Evolutionary conservation across 139 green algal genomes (phyloP).

Genomic region (Closterium sp.): DNA sequence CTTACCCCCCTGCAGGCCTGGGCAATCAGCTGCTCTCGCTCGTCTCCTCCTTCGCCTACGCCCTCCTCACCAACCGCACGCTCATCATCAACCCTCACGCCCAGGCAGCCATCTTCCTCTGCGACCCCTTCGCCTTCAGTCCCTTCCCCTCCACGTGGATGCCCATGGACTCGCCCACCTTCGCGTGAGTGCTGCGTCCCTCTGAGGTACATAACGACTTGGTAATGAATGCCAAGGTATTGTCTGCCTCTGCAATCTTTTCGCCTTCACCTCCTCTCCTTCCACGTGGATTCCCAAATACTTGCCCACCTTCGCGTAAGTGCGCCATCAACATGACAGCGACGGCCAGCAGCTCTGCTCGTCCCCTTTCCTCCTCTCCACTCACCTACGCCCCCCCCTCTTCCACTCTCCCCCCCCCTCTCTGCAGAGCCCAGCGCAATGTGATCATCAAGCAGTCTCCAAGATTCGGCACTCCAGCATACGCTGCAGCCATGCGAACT

Average conservation of each 20-base stretch:
- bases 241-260: too few species aligned
- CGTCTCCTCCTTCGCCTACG: slow-evolving; percentile 27
- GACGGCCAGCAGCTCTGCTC: too few species aligned
- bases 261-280: too few species aligned
- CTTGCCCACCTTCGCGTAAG: not conserved
- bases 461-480: not conserved
- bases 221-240: too few species aligned
- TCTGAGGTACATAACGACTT: too few species aligned
- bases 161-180: not conserved
- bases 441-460: not conserved
- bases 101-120: not conserved
- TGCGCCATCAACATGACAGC: too few species aligned
- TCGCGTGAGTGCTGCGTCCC: not conserved
- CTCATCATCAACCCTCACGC: slow-evolving; percentile 8
- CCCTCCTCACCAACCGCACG: slow-evolving; percentile 23
- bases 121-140: not conserved
- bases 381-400: too few species aligned
- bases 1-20: not conserved
- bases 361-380: not conserved
- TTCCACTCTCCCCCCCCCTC: too few species aligned
- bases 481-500: not conserved
- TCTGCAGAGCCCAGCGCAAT: not conserved
- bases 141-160: not conserved
- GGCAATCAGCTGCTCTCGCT: slow-evolving; percentile 30
- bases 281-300: not conserved